phyloP scores from a whole-genome alignment of 2,329 filamentous ascomycete genomes.

The Penicillium sumatraense region DNA sequence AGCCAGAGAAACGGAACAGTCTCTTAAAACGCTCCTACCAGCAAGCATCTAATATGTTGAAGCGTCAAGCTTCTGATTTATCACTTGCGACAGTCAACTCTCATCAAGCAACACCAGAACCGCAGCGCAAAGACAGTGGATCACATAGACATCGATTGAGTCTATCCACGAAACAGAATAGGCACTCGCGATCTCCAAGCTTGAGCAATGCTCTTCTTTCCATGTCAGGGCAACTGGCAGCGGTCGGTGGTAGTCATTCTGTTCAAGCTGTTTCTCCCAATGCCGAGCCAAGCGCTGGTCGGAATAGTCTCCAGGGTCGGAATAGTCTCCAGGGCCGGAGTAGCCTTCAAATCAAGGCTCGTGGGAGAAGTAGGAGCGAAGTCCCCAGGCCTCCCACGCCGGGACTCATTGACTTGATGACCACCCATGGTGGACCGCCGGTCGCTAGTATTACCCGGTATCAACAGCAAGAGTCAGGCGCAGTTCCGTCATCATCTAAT shows the following conservation, averaged over 20 bases:
- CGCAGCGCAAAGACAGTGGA: conserved; percentile 37
- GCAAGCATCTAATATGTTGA: conserved; percentile 51
- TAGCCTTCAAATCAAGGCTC: conserved; percentile 49
- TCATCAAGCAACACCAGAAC: conserved; percentile 24
- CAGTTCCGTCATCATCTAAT: conserved; percentile 21
- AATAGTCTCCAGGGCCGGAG: background rate
- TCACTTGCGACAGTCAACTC: conserved; percentile 34
- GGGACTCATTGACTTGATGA: conserved; percentile 60
- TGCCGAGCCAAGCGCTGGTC: conserved; percentile 9
- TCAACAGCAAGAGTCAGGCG: conserved; percentile 27
- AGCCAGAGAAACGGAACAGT: conserved; percentile 51
- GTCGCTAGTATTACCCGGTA: conserved; percentile 59
- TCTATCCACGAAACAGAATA: conserved; percentile 33
- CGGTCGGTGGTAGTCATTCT: conserved; percentile 59
- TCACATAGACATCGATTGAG: conserved; percentile 45
- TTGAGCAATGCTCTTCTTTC: conserved; percentile 50
- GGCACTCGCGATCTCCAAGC: conserved; percentile 40
- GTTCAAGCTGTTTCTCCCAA: conserved; percentile 54
- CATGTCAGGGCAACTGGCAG: conserved; percentile 51
- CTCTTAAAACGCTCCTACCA: conserved; percentile 49
- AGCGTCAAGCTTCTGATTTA: conserved; percentile 46
- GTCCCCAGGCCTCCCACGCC: conserved; percentile 48
- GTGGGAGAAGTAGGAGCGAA: conserved; percentile 63
- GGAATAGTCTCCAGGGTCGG: conserved; percentile 13
- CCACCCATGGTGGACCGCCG: conserved; percentile 62